Evolutionary conservation across 345 rosid species (phyloP).

Genomic region (Cardamine resedifolia): DNA sequence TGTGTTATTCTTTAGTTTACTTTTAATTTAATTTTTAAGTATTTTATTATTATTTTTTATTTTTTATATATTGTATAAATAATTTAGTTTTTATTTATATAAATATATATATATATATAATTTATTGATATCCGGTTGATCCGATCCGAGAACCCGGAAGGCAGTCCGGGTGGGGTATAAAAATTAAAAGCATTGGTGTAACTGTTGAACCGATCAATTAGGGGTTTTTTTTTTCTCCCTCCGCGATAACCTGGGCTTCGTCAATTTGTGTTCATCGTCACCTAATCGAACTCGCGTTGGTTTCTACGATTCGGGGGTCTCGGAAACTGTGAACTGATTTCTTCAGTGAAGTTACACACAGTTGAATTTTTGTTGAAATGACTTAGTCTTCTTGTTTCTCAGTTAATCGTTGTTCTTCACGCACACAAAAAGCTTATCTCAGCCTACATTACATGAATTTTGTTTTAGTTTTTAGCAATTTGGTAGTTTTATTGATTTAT

Average conservation of each 20-base stretch:
- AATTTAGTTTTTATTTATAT: no score
- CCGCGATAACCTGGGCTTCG: background rate
- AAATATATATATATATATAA: no score
- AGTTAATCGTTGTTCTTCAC: background rate
- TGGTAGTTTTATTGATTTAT: constrained; percentile 5
- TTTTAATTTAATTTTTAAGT: no score
- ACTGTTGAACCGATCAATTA: constrained; percentile 23
- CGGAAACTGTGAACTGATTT: constrained; percentile 7
- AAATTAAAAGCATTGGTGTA: no score
- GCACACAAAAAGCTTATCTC: background rate
- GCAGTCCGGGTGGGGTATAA: no score
- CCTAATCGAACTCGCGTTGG: constrained; percentile 9
- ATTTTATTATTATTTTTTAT: no score
- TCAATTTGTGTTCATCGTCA: background rate
- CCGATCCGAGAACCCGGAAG: no score
- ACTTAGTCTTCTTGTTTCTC: constrained; percentile 2
- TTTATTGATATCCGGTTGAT: no score
- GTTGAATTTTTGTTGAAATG: background rate
- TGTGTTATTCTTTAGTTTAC: no score
- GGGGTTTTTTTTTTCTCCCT: constrained; percentile 25
- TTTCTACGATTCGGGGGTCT: background rate
- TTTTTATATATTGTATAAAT: no score
- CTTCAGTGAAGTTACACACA: constrained; percentile 13
- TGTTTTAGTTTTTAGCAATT: background rate
- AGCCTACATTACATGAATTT: background rate